Conservation (phyloP, 2,329 filamentous ascomycete species). For the Clarireedia paspali region DNA sequence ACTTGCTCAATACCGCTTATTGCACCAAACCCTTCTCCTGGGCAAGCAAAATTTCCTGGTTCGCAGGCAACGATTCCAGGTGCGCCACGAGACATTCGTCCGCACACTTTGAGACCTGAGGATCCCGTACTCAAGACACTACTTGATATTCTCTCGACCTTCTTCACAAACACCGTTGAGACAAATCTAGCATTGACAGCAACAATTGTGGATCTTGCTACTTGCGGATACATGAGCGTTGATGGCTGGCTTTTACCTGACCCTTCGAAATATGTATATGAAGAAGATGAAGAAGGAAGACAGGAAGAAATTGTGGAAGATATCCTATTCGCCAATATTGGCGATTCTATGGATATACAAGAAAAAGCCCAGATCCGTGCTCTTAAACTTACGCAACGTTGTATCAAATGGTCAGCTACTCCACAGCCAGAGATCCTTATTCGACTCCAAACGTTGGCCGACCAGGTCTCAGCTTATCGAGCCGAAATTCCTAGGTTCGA, state of each 20-base stretch:
- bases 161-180: constrained; percentile 86
- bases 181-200: constrained; percentile 86
- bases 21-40: constrained; percentile 48
- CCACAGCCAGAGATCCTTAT: constrained; percentile 47
- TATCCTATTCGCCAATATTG: constrained; percentile 6
- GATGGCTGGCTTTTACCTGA: constrained; percentile 86
- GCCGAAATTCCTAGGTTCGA: constrained; percentile 63
- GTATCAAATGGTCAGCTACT: constrained; percentile 45
- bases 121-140: constrained; percentile 59
- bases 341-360: constrained; percentile 27
- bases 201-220: constrained; percentile 70
- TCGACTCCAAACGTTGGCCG: constrained; percentile 51
- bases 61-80: constrained; percentile 50
- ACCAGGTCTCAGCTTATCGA: constrained; percentile 56
- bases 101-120: constrained; percentile 53
- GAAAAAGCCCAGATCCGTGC: constrained; percentile 40
- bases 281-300: constrained; percentile 34
- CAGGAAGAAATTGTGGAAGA: constrained; percentile 32
- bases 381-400: constrained; percentile 44
- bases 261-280: constrained; percentile 55
- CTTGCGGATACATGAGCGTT: constrained; percentile 76
- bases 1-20: constrained; percentile 65
- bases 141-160: constrained; percentile 64
- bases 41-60: constrained; percentile 48
- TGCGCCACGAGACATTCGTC: constrained; percentile 51